Evolutionary conservation across 257 asterid genomes (phyloP), one percentile per base, ranked within the genome.

Genomic region (Ophiorrhiza pumila): DNA sequence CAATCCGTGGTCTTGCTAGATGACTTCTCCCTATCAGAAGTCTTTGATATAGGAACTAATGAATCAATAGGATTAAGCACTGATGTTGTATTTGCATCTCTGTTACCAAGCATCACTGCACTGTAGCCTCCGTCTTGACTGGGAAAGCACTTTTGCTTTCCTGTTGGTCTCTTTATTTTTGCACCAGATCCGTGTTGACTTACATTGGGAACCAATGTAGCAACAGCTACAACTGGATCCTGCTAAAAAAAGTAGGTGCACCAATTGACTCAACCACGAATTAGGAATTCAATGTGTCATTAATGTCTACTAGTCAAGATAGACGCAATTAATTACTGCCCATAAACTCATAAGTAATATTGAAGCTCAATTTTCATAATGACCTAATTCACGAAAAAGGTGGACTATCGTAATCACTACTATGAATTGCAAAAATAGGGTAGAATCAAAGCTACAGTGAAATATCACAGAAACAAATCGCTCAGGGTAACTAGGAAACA

Each of bases 161-260:
- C 81, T 59, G 78, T 78, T 55, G 99, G 86, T 84, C 91, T 87
- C 85, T 93, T 93, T 80, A 93, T 85, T 85, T 93, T 93, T 50
- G 86, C 97, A 60, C 98, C 98, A 73, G 95, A 88, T 71, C 91
- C 85, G 79, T 78, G 72, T 34, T 65, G 75, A 71, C 57, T 74
- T 67, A 74, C 78, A 46, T 74, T 76, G 42, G 85, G 78, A 78
- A 74, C 82, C 80, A 75, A 75, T 77, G 84, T 84, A 25, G 71
- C 63, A 67, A 45, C 74, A 53, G 83, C 77, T 31, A 80, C 62
- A 80, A 82, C 68, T 15, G 89, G 77, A 79, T 91, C 97, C 98
- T 91, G 90, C 56, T 62, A 75, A 55, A 71, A n/a, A 63, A 43
- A 64, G 61, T 53, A 20, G 50, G 60, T 47, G 37, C 69, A 61